Conservation (phyloP, 1,284 basidiomycete species). For the Puccinia hordei region DNA sequence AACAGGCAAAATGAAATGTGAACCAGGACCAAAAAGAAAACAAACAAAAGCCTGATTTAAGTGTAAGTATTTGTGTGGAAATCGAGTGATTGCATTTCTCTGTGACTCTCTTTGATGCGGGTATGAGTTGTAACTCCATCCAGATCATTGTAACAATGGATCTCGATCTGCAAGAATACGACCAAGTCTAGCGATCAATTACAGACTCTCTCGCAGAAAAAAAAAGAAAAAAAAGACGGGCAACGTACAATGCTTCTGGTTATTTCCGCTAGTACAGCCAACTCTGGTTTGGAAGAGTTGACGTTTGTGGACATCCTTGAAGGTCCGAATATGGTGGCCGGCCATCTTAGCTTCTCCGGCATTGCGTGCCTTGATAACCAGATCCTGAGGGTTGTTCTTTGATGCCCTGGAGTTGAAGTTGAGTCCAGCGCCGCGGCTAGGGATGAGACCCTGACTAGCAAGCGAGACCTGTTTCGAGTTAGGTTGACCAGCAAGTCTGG, state of each 20-base stretch:
- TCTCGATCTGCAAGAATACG: constrained; percentile 19
- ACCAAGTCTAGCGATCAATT: neutral
- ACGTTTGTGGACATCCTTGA: constrained; percentile 74
- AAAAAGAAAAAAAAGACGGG: neutral
- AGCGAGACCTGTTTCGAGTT: constrained; percentile 14
- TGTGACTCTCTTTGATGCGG: no score
- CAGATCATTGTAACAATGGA: constrained; percentile 28
- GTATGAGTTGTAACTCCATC: no score
- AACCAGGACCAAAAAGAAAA: no score
- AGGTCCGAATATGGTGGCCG: constrained; percentile 80
- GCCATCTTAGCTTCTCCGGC: constrained; percentile 91
- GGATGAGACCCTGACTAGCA: neutral
- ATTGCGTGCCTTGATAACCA: constrained; percentile 86
- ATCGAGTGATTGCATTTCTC: no score
- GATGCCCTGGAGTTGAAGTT: constrained; percentile 18
- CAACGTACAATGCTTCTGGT: constrained; percentile 69
- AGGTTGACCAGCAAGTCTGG: neutral
- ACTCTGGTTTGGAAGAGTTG: constrained; percentile 84
- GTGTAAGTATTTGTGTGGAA: no score
- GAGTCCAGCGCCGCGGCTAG: constrained; percentile 32
- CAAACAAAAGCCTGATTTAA: no score
- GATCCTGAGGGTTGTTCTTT: constrained; percentile 63
- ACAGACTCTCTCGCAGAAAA: neutral
- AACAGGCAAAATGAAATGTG: no score
- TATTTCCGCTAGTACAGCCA: constrained; percentile 73